Evolutionary conservation across 2,329 filamentous ascomycete genomes (phyloP).

Genomic region (Dactylellina leptospora): DNA sequence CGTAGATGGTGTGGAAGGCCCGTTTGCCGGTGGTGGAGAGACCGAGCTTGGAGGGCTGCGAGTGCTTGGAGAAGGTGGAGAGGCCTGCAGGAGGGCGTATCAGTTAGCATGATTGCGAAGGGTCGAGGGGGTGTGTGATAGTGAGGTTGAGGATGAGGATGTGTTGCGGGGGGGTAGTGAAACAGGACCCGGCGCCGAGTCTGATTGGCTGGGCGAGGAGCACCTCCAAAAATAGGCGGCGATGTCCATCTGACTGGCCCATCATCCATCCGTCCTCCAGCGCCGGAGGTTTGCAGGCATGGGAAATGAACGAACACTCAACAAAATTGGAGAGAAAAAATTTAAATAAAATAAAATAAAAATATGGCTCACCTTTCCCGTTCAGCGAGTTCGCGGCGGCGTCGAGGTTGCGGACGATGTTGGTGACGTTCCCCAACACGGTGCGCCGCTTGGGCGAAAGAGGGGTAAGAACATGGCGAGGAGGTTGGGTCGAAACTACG

Average conservation of each 20-base stretch:
- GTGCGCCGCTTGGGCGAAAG: constrained; percentile 48
- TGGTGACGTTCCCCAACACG: constrained; percentile 48
- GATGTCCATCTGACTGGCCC: constrained; percentile 21
- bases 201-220: constrained; percentile 28
- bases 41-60: not conserved
- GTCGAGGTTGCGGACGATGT: constrained; percentile 43
- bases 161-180: constrained; percentile 39
- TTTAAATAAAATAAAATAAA: not conserved
- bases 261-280: not conserved
- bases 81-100: not conserved
- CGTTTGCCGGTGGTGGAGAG: constrained; percentile 20
- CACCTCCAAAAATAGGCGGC: constrained; percentile 39
- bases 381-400: constrained; percentile 11
- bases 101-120: too few relatives aligned
- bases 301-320: not conserved
- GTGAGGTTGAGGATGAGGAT: not conserved
- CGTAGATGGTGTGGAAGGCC: constrained; percentile 48
- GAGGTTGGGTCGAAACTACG: constrained; percentile 34
- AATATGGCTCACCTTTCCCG: constrained; percentile 30
- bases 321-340: not conserved
- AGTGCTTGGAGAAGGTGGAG: not conserved
- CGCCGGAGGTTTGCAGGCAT: constrained; percentile 21
- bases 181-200: constrained; percentile 24
- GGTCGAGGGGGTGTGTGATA: not conserved
- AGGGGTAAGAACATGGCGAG: constrained; percentile 52